A percentile compares a stretch with the other conserved stretches of the same genome.
Evolutionary conservation across 116 monocot species (phyloP).

Genomic region (Papilionanthe hybrid): DNA sequence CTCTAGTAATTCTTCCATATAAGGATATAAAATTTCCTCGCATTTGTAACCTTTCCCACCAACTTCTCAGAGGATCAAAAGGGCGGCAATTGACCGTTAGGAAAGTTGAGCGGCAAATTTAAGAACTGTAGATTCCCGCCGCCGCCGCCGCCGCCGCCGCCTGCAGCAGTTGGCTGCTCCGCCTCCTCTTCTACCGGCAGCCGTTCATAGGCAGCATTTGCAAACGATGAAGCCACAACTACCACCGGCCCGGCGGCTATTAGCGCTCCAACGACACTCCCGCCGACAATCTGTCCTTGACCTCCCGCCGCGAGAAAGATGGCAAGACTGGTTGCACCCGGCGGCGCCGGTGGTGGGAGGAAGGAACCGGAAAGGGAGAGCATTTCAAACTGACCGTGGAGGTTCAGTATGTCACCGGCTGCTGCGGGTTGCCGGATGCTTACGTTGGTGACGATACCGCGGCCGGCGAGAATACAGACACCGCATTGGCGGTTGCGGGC

Average conservation of each 20-base stretch:
- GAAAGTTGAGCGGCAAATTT: slow-evolving; percentile 1
- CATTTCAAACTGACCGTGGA: background rate
- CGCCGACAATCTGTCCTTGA: background rate
- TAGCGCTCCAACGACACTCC: background rate
- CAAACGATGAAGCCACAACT: background rate
- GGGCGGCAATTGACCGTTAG: background rate
- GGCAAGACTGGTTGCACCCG: background rate
- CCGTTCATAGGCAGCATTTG: slow-evolving; percentile 3
- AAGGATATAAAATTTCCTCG: too few relatives aligned
- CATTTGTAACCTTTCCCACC: background rate
- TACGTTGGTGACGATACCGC: background rate
- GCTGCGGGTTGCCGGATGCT: background rate
- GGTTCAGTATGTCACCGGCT: background rate
- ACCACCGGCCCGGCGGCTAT: background rate
- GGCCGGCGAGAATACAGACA: background rate
- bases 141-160: background rate
- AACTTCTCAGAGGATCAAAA: background rate
- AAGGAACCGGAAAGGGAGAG: slow-evolving; percentile 2
- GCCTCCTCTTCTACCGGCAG: background rate
- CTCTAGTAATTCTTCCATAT: background rate
- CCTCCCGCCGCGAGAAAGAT: background rate
- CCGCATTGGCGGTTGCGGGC: background rate
- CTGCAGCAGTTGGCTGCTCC: background rate
- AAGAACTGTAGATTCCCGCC: background rate
- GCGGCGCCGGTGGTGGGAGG: background rate